phyloP scores from a whole-genome alignment of 345 rosid genomes.

The Excoecaria cochinchinensis region DNA sequence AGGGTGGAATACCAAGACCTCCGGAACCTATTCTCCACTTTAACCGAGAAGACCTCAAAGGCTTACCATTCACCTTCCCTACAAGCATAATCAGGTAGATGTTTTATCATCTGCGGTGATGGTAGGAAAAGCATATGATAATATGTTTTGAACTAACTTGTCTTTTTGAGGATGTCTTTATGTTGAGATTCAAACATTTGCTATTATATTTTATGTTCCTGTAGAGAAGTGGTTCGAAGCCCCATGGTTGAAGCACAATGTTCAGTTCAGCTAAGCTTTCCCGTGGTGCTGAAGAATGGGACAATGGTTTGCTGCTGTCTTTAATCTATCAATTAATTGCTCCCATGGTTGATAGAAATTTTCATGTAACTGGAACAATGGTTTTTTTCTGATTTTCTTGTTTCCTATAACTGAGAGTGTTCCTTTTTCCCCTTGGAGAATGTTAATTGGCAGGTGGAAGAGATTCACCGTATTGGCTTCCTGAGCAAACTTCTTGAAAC shows the following conservation, averaged over 20 bases:
- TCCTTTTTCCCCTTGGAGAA: conserved; percentile 11
- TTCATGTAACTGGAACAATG: neutral
- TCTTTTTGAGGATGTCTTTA: neutral
- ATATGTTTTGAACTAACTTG: too few species aligned
- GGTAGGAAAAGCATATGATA: neutral
- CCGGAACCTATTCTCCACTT: conserved; percentile 54
- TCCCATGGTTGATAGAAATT: neutral
- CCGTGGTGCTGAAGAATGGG: conserved; percentile 79
- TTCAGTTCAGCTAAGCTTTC: conserved; percentile 88
- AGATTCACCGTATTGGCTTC: conserved; percentile 69
- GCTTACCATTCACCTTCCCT: conserved; percentile 82
- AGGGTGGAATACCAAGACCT: conserved; percentile 88
- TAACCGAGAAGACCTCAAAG: conserved; percentile 71
- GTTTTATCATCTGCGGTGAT: neutral
- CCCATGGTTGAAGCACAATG: conserved; percentile 95
- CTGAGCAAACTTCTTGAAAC: conserved; percentile 83
- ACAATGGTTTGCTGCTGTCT: conserved; percentile 53
- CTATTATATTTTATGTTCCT: conserved; percentile 29
- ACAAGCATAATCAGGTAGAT: conserved; percentile 56
- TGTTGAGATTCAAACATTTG: conserved; percentile 9
- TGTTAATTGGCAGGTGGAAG: conserved; percentile 59
- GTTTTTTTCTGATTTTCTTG: neutral
- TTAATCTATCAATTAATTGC: conserved; percentile 10
- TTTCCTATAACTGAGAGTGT: conserved; percentile 9
- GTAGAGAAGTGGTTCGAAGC: conserved; percentile 79